A percentile compares a stretch with the other conserved stretches of the same genome.
Evolutionary conservation across 1,284 basidiomycete genomes (phyloP).

Genomic region (Inonotus obliquus): DNA sequence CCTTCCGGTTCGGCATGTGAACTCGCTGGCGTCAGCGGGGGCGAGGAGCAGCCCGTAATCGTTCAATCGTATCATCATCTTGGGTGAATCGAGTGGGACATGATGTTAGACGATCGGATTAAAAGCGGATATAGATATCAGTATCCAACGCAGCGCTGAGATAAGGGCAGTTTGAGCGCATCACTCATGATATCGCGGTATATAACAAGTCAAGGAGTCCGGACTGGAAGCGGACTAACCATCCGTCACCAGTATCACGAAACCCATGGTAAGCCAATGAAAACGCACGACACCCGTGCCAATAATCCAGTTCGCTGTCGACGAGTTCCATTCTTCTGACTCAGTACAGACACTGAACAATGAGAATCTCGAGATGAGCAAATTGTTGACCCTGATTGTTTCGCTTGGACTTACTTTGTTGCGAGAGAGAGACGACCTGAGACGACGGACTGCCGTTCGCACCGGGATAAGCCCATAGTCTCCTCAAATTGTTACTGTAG

Average conservation of each 20-base stretch:
- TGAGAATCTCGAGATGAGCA: too few species aligned
- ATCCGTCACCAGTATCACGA: background rate
- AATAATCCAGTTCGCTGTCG: too few species aligned
- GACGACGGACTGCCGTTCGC: slow-evolving; percentile 1
- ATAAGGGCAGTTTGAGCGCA: background rate
- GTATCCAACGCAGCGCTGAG: background rate
- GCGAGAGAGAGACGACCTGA: background rate
- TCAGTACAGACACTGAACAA: too few species aligned
- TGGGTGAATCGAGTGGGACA: background rate
- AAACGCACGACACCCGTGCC: background rate
- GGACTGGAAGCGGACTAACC: background rate
- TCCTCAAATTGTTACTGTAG: background rate
- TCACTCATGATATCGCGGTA: background rate
- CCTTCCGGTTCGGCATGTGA: too few species aligned
- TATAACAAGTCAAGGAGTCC: background rate
- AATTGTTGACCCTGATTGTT: too few species aligned
- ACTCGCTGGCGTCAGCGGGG: too few species aligned
- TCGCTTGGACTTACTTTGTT: too few species aligned
- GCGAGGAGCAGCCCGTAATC: too few species aligned
- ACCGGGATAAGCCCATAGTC: background rate
- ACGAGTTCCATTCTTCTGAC: too few species aligned
- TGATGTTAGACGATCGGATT: background rate
- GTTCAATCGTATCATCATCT: too few species aligned
- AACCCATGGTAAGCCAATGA: background rate
- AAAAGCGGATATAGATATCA: background rate